Evolutionary conservation across 345 rosid genomes (phyloP), one percentile per base, ranked within the genome.

Genomic region (Melastoma malabathricum): DNA sequence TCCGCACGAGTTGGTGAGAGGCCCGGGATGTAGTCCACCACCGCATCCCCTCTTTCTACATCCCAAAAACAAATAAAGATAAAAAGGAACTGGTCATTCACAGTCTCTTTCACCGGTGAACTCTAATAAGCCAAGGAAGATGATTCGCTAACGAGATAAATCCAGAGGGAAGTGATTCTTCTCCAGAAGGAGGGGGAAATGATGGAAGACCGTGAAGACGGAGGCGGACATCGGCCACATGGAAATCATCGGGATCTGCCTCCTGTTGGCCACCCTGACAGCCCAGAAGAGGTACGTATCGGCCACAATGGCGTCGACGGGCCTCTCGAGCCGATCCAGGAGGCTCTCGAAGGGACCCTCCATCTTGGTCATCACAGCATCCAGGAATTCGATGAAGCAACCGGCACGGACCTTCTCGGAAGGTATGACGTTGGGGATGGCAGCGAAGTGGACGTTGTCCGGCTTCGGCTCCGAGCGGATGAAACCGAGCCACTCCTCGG

Each of bases 391-490:
- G 5, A 61, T 41, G 49, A 62, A 51, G 57, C 68, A 62, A 2
- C 20, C 51, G 23, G 59, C 70, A 45, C 64, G 67, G 22, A 18
- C 67, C 12, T 7, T 63, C 62, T 79, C 78, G 0, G 78, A 67
- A 1, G 78, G 84, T 57, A 75, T 41, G 18, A 75, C 72, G 61
- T 73, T 79, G 8, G 81, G 79, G 19, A 75, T 46, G 1, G 78
- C 44, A 20, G 50, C 46, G 57, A 75, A 66, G 4, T 55, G 59
- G 48, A 77, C 47, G 46, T 59, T 63, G 47, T 44, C 44, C 0
- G 79, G 79, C 56, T 64, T 70, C 0, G 53, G 15, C 14, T 50
- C 54, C 15, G 63, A 41, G 46, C 64, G 43, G 51, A 67, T 46
- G 51, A 71, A 49, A 43, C 60, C 60, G 39, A 59, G 64, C 72